Evolutionary conservation across 176 grass and related monocot species (phyloP).

Genomic region (barley (Hordeum vulgare)): MorexV3_pseudomolecules_assembly NC_058522.1:518531829-518532328

Average conservation of each 20-base stretch:
- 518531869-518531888: too few species aligned
- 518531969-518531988: background rate
- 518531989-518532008: background rate
- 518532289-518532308: constrained; percentile 99
- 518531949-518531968: background rate
- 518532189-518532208: background rate
- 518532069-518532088: background rate
- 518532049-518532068: background rate
- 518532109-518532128: background rate
- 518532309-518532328: constrained; percentile 96
- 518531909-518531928: background rate
- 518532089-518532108: background rate
- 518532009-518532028: background rate
- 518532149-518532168: background rate
- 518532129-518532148: background rate
- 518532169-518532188: background rate
- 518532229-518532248: constrained; percentile 93
- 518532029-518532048: background rate
- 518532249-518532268: constrained; percentile 96
- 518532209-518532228: background rate
- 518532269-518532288: constrained; percentile 94
- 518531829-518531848: too few species aligned
- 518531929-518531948: background rate
- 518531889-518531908: background rate
- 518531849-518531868: too few species aligned